Evolutionary conservation across 176 grass and related monocot genomes (phyloP).

Genomic region (Musa acuminata): DNA sequence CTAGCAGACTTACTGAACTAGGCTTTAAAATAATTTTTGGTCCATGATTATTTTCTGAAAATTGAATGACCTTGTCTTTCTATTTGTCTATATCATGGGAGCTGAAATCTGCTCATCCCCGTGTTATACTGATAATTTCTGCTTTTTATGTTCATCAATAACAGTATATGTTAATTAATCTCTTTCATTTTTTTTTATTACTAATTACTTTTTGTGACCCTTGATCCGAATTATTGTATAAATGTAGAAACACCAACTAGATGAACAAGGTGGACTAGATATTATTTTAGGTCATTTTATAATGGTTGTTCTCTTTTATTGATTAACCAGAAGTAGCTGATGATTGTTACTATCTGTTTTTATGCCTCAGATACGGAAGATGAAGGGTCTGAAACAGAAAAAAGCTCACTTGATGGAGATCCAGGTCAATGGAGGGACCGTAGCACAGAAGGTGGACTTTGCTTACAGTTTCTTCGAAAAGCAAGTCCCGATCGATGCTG

Average conservation of each 20-base stretch:
- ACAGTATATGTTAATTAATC: no score
- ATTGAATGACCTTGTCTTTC: background rate
- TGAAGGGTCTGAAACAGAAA: constrained; percentile 95
- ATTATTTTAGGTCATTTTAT: background rate
- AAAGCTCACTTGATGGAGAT: constrained; percentile 98
- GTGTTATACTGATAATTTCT: no score
- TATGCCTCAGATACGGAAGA: constrained; percentile 59
- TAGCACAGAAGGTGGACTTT: constrained; percentile 83
- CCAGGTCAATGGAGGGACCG: constrained; percentile 75
- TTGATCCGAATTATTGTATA: no score
- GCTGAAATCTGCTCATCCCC: no score
- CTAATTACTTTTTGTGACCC: no score
- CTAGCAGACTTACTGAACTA: background rate
- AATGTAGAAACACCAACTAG: no score
- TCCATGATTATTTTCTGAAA: no score
- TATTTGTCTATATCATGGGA: background rate
- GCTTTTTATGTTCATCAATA: no score
- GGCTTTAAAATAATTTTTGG: no score
- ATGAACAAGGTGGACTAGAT: no score
- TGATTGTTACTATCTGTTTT: background rate
- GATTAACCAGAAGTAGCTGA: background rate
- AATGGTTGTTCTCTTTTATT: background rate
- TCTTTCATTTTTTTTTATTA: no score
- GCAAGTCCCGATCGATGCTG: constrained; percentile 60
- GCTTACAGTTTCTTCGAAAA: constrained; percentile 85